Percentiles rank a stretch among this genome's conserved stretches.
phyloP scores from a whole-genome alignment of 495 filamentous ascomycete species.

The Hyaloscypha finlandica region DNA sequence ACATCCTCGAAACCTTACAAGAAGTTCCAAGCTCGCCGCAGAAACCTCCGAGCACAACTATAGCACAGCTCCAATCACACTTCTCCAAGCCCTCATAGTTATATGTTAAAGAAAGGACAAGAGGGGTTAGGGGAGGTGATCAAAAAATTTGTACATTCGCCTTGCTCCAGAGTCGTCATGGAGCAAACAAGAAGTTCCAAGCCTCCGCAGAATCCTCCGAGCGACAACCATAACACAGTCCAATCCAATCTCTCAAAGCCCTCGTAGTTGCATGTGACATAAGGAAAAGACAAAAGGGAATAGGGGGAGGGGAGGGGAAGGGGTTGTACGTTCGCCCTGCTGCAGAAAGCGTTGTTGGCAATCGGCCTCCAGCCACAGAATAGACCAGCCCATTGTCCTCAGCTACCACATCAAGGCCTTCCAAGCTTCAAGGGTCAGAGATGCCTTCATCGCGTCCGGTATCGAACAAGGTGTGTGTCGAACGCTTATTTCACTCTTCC shows the following conservation, averaged over 20 bases:
- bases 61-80: not conserved
- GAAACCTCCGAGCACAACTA: not conserved
- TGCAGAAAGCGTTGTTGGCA: not conserved
- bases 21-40: not conserved
- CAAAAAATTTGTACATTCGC: not conserved
- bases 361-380: not conserved
- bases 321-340: not conserved
- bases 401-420: conserved; percentile 36
- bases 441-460: conserved; percentile 97
- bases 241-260: too few relatives aligned
- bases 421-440: conserved; percentile 75
- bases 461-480: conserved; percentile 99
- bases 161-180: not conserved
- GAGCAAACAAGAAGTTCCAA: too few relatives aligned
- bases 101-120: too few relatives aligned
- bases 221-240: too few relatives aligned
- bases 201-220: too few relatives aligned
- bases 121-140: too few relatives aligned
- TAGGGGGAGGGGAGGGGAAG: not conserved
- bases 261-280: not conserved
- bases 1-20: not conserved
- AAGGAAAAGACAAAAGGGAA: not conserved
- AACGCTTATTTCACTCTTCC: conserved; percentile 96
- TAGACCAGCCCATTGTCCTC: conserved; percentile 7
- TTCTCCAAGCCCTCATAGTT: not conserved